Conservation (phyloP, 208 protist genomes). For the Acanthamoeba sp. region DNA sequence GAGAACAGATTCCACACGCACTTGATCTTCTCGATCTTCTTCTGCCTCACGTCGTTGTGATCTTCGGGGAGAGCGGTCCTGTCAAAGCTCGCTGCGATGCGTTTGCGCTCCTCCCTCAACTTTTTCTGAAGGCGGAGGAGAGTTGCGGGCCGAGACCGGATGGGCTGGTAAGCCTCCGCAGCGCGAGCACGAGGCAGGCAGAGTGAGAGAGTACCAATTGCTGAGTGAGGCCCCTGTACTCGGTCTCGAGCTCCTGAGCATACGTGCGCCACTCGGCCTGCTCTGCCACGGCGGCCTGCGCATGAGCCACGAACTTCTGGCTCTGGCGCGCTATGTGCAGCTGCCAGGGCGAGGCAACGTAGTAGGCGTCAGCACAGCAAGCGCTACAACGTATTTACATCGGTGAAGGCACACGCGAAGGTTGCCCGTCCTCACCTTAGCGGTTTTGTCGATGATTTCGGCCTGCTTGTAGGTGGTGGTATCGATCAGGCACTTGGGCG, state of each 20-base stretch:
- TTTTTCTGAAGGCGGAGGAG: no score
- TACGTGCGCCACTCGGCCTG: constrained; percentile 1
- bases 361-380: background rate
- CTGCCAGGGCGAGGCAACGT: background rate
- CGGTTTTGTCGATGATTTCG: background rate
- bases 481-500: background rate
- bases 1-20: background rate
- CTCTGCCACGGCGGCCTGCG: background rate
- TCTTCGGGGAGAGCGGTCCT: background rate
- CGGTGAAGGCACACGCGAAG: no score
- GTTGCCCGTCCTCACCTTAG: constrained; percentile 33
- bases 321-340: background rate
- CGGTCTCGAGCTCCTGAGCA: constrained; percentile 1
- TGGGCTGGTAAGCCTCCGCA: background rate
- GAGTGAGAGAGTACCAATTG: background rate
- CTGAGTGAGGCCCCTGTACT: constrained; percentile 30
- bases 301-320: background rate
- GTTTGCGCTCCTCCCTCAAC: constrained; percentile 33
- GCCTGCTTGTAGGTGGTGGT: background rate
- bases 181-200: background rate
- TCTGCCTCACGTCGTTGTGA: background rate
- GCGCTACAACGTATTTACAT: no score
- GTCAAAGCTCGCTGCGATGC: background rate
- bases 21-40: constrained; percentile 10
- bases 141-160: no score